phyloP scores from a whole-genome alignment of 2,329 filamentous ascomycete genomes.

The Epichloe sylvatica region DNA sequence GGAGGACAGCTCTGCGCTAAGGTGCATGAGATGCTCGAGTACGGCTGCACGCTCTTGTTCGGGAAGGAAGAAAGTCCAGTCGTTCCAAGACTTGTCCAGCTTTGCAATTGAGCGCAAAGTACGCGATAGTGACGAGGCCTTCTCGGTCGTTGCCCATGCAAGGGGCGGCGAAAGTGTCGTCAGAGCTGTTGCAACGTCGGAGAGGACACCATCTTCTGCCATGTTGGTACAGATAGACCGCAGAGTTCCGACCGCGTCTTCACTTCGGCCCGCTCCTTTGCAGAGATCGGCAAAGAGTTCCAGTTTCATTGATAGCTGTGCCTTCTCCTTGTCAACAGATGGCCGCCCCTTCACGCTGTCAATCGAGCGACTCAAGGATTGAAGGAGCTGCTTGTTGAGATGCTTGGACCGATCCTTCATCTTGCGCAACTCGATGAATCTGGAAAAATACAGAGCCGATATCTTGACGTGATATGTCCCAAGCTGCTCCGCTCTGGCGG shows the following conservation, averaged over 20 bases:
- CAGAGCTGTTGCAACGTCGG: slow-evolving; percentile 36
- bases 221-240: slow-evolving; percentile 47
- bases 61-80: slow-evolving; percentile 40
- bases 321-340: slow-evolving; percentile 41
- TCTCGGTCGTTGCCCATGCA: slow-evolving; percentile 39
- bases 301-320: slow-evolving; percentile 48
- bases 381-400: slow-evolving; percentile 30
- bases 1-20: slow-evolving; percentile 26
- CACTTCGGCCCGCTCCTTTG: slow-evolving; percentile 35
- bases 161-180: slow-evolving; percentile 33
- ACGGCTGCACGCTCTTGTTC: slow-evolving; percentile 41
- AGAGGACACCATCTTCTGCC: slow-evolving; percentile 42
- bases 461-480: slow-evolving; percentile 48
- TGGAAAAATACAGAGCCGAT: slow-evolving; percentile 58
- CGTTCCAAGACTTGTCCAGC: slow-evolving; percentile 40
- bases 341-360: slow-evolving; percentile 44
- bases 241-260: slow-evolving; percentile 45
- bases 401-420: slow-evolving; percentile 24
- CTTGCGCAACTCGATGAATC: slow-evolving; percentile 39
- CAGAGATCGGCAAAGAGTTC: slow-evolving; percentile 52
- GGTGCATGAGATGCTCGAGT: slow-evolving; percentile 45
- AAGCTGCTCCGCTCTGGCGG: slow-evolving; percentile 18
- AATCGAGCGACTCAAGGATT: slow-evolving; percentile 49
- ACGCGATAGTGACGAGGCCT: slow-evolving; percentile 40
- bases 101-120: slow-evolving; percentile 46